Evolutionary conservation across 1,284 basidiomycete species (phyloP), one percentile per base, ranked within the genome.

Genomic region (Ustilago esculenta): DNA sequence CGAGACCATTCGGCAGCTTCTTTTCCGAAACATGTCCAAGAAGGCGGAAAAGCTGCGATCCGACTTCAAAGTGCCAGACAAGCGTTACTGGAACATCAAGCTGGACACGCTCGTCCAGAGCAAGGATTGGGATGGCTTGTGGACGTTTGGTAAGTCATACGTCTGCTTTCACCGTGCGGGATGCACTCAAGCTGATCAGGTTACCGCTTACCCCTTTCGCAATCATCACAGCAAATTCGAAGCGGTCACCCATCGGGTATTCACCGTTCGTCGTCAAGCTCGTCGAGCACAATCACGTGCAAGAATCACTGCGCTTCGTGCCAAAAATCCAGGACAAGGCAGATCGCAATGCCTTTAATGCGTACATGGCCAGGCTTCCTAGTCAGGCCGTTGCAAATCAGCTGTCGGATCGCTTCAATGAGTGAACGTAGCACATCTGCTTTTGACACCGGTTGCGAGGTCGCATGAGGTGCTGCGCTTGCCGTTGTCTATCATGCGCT

Each of bases 231-330:
- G 48, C 57, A 37, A 66, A 67, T 27, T 56, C 59, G 14, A 72
- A 89, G 82, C 88, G 92, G 72, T 92, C 90, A 80, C 94, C 96
- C 1, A 96, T 98, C 63, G 95, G 96, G 3, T 98, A 94, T 34
- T 72, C 66, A 48, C 75, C 76, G 0, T 67, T 79, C 42, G 48
- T 81, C 12, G 45, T 54, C 27, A 58, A 56, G 35, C 70, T 81
- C 11, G 54, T 81, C 12, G 61, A 71, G n/a, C 68, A 66, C 17
- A 75, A 69, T 23, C 56, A 73, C 23, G 53, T 72, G 32, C 63
- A 74, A 25, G 77, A 76, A 34, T 71, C 76, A 12, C 42, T 72
- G 58, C 50, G 67, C 4, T 79, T 76, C 44, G 69, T 74, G 9
- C 51, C 57, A 24, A 70, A 72, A 49, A 55, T 63, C 39, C 59